Percentiles rank a stretch among this genome's conserved stretches.
Conservation (phyloP, 768 basidiomycete genomes). For the Mycena filopes region DNA sequence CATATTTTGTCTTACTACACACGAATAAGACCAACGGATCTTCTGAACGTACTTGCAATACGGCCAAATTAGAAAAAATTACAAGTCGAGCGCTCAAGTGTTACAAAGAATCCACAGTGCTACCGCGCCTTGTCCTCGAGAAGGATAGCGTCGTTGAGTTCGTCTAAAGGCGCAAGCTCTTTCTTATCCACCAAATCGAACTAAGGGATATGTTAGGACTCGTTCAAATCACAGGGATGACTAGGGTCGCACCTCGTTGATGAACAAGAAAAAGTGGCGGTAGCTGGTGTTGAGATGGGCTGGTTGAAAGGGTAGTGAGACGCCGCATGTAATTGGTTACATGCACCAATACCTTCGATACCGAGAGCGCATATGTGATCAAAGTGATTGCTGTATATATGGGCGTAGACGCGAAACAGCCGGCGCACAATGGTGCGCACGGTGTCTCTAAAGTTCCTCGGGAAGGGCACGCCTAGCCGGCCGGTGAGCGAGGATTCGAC, state of each 20-base stretch:
- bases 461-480: slow-evolving; percentile 84
- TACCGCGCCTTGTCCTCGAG: slow-evolving; percentile 61
- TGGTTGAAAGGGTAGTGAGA: slow-evolving; percentile 42
- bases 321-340: background rate
- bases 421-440: slow-evolving; percentile 93
- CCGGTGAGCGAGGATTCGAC: slow-evolving; percentile 3
- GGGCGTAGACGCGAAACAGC: slow-evolving; percentile 96
- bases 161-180: slow-evolving; percentile 93
- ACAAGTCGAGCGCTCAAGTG: slow-evolving; percentile 7
- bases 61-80: slow-evolving; percentile 18
- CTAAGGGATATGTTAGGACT: slow-evolving; percentile 50
- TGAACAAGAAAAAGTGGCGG: slow-evolving; percentile 96
- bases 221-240: no score
- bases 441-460: slow-evolving; percentile 88
- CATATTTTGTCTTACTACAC: slow-evolving; percentile 29
- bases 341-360: slow-evolving; percentile 82
- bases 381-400: slow-evolving; percentile 99
- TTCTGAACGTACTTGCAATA: slow-evolving; percentile 11
- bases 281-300: slow-evolving; percentile 99
- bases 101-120: slow-evolving; percentile 2
- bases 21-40: slow-evolving; percentile 15
- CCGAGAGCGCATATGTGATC: slow-evolving; percentile 98
- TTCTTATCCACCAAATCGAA: slow-evolving; percentile 97
- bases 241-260: slow-evolving; percentile 93
- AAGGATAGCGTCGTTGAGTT: slow-evolving; percentile 91